Conservation (phyloP, 257 asterid species). For the Prunella vulgaris region DNA sequence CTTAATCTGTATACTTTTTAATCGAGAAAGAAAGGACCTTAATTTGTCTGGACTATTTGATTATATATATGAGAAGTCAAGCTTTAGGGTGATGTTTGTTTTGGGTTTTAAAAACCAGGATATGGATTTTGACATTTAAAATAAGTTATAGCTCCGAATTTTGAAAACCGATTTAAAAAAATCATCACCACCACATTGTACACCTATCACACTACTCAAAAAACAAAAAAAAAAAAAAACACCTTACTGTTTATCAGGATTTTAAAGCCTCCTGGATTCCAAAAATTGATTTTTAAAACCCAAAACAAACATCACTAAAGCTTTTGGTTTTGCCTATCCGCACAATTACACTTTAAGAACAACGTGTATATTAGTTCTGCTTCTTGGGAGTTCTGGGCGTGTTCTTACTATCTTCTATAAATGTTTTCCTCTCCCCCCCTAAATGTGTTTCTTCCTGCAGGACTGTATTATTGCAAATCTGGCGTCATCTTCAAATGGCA, state of each 20-base stretch:
- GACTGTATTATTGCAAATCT: conserved; percentile 32
- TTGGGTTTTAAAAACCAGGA: no score
- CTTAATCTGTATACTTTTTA: background rate
- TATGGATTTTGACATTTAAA: no score
- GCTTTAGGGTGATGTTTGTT: no score
- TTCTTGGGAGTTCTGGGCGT: conserved; percentile 10
- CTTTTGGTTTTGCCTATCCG: background rate
- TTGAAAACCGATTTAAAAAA: no score
- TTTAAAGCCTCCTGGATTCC: no score
- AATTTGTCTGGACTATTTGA: conserved; percentile 2
- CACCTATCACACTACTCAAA: no score
- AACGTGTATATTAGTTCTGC: conserved; percentile 7
- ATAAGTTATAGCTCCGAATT: no score
- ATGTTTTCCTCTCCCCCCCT: background rate
- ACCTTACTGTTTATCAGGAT: no score
- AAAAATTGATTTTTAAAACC: no score
- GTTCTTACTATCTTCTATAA: conserved; percentile 1
- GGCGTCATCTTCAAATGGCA: conserved; percentile 30
- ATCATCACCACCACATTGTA: no score
- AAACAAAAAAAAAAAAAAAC: no score
- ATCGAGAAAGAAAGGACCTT: background rate
- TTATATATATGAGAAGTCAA: conserved; percentile 12
- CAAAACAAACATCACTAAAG: no score
- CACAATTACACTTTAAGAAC: background rate
- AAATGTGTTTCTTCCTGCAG: conserved; percentile 37